Base-by-base conservation (phyloP, 1,284 basidiomycete genomes). In the Porogramme epimiltina region DNA sequence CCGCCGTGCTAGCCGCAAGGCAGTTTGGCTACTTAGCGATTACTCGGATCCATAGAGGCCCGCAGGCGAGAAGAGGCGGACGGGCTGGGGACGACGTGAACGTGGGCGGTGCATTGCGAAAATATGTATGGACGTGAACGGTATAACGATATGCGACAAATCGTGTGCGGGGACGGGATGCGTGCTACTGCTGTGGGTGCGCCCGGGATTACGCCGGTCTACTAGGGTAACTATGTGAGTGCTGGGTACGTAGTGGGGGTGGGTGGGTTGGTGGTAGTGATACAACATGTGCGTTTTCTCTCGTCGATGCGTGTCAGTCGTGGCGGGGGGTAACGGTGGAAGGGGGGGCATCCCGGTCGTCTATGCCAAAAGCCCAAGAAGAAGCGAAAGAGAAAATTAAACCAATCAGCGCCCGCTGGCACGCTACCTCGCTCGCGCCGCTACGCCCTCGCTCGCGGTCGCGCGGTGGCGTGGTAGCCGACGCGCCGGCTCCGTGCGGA, bases 361-460 rank as follows among this genome's bases (percentile, higher is more conserved):
- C n/a, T n/a, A n/a, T n/a, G n/a, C n/a, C n/a, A n/a, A n/a, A n/a
- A 20, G 22, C 38, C 38, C 18, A 40, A 10, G 38, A 40, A 18
- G 22, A 40, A 11, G 4, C 11, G 13, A 40, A 22, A 22, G 24
- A 42, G 6, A 42, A 25, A 42, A 9, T 23, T 5, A 4, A 20
- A 8, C 9, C 40, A 13, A n/a, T n/a, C n/a, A n/a, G n/a, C 22
- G 22, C 31, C 19, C 23, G 28, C 39, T 25, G n/a, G 10, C 19
- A 28, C 25, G 16, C 51, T 40, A 38, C 31, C 49, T 38, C 31
- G 9, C 28, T 3, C 3, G 15, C 10, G 26, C 31, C 34, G 31
- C 42, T 10, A 22, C 34, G 25, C 58, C 26, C 49, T 59, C 58
- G 45, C 58, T 59, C 45, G 51, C 54, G 18, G 47, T 41, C 11